These are phyloP conservation scores for Kazachstania viticola DNA, from an alignment of 805 yeast species.

Conservation along the genomic window DNA sequence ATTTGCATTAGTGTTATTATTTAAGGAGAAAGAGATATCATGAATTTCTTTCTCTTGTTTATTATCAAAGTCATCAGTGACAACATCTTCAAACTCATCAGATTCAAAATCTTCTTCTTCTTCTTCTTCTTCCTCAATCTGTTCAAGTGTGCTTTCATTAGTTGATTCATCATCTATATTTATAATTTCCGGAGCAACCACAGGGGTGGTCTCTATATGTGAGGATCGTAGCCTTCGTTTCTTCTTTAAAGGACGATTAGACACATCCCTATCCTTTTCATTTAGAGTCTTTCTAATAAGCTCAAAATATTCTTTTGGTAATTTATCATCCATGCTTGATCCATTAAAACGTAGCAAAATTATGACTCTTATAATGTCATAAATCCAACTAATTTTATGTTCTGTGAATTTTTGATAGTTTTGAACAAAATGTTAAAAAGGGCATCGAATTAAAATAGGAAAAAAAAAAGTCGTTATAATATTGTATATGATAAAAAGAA, in stretches of 20 bases:
- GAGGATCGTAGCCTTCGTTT: constrained; percentile 2
- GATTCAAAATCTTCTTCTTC: constrained; percentile 19
- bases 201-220: background rate
- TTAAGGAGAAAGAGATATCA: constrained; percentile 21
- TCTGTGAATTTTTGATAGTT: too few species aligned
- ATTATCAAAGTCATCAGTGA: constrained; percentile 1
- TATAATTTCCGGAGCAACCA: background rate
- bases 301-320: constrained; percentile 24
- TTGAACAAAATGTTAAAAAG: too few species aligned
- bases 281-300: constrained; percentile 19
- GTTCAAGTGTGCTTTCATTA: background rate
- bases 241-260: constrained; percentile 10
- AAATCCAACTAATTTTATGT: too few species aligned
- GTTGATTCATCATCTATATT: constrained; percentile 1
- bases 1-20: too few species aligned
- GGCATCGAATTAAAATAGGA: too few species aligned
- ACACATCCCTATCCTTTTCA: constrained; percentile 10
- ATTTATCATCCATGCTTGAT: constrained; percentile 14
- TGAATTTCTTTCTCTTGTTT: constrained; percentile 8
- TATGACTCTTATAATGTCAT: too few species aligned
- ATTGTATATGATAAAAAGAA: too few species aligned
- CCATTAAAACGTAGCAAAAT: too few species aligned
- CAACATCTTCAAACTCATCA: constrained; percentile 18
- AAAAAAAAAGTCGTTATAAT: too few species aligned
- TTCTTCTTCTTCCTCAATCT: constrained; percentile 6